A percentile compares a stretch with the other conserved stretches of the same genome.
Evolutionary conservation across 768 basidiomycete species (phyloP).

Genomic region (Psilocybe tampanensis): DNA sequence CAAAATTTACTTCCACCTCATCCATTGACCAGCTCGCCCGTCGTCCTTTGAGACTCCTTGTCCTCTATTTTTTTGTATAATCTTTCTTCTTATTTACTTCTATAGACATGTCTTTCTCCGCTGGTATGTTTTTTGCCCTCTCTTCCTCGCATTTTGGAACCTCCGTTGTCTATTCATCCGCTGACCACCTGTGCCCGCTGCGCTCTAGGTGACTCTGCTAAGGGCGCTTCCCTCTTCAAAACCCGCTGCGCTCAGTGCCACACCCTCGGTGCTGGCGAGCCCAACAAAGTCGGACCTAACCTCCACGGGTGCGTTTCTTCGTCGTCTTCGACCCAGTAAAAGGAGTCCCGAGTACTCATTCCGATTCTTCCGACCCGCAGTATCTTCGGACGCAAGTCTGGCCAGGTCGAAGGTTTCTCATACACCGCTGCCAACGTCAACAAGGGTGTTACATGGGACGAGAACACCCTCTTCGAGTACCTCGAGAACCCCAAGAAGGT

Average conservation of each 20-base stretch:
- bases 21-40: conserved; percentile 4
- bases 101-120: conserved; percentile 41
- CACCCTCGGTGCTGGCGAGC: conserved; percentile 75
- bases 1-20: conserved; percentile 20
- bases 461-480: conserved; percentile 92
- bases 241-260: conserved; percentile 96
- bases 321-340: background rate
- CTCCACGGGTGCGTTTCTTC: conserved; percentile 74
- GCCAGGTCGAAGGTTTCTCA: conserved; percentile 82
- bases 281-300: conserved; percentile 94
- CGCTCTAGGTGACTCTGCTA: conserved; percentile 71
- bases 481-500: conserved; percentile 98
- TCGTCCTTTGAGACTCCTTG: conserved; percentile 14
- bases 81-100: conserved; percentile 22
- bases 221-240: conserved; percentile 96
- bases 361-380: conserved; percentile 36
- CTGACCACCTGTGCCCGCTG: background rate
- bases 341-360: conserved; percentile 11
- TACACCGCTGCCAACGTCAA: conserved; percentile 96
- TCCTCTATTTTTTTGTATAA: conserved; percentile 23
- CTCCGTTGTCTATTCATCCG: background rate
- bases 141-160: conserved; percentile 42
- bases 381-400: conserved; percentile 84
- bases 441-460: conserved; percentile 89
- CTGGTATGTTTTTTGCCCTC: conserved; percentile 33